Evolutionary conservation across 2,329 filamentous ascomycete genomes (phyloP), one percentile per base, ranked within the genome.

Genomic region (Scortechinia acanthostroma): DNA sequence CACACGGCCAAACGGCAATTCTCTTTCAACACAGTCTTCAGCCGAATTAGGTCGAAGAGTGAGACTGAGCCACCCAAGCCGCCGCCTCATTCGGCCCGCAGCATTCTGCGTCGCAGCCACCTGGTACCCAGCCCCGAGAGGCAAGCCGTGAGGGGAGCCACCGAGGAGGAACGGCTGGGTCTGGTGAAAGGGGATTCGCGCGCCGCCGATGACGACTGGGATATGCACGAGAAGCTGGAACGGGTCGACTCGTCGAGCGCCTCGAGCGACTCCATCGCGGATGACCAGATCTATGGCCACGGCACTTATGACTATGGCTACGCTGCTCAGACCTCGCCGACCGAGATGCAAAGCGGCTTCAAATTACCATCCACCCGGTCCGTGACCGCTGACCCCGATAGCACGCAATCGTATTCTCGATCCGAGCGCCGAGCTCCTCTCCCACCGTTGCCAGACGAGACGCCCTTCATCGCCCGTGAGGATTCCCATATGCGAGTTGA

Each of bases 111-210:
- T 17, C 17, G 10, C 6, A 40, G 13, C 6, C 25, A 30, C 25
- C n/a, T n/a, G n/a, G n/a, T n/a, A n/a, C 25, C 25, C 10, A 30
- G 10, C n/a, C 25, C 25, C 25, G 10, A 13, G 6, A 19, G 20
- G 10, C 13, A 40, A 19, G 10, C 35, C 10, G 6, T 19, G 10
- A 40, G 20, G 20, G 6, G 6, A 6, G 35, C 35, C 10, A 40
- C 35, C 6, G 35, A 40, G 20, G 35, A 40, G 20, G 35, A 40
- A 40, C 35, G 35, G 6, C 35, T 40, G 6, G 35, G 35, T 40
- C 35, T 40, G 6, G 35, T 40, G 10, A 19, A 19, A 6, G 35
- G 35, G 6, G 35, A 40, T 17, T 40, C 35, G 10, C 35, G 17
- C 35, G 6, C 6, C 20, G 6, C 35, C 6, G 10, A 40, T 6